phyloP scores from a whole-genome alignment of 768 basidiomycete genomes.

The Suillus fuscotomentosus region DNA sequence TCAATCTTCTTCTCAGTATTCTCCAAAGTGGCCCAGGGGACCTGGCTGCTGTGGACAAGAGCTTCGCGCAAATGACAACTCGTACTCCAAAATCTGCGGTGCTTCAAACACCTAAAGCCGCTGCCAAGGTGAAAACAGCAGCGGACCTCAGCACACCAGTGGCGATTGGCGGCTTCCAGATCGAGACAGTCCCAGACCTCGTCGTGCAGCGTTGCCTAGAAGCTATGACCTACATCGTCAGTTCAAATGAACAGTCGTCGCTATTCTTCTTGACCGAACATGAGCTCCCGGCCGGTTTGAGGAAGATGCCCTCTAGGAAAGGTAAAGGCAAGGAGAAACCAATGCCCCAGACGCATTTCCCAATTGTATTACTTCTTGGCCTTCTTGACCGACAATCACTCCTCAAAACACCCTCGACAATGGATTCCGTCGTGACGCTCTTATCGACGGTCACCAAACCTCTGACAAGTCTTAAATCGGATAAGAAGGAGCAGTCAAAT shows the following conservation, averaged over 20 bases:
- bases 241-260: slow-evolving; percentile 78
- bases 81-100: slow-evolving; percentile 53
- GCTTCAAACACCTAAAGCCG: slow-evolving; percentile 41
- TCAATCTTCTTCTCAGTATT: slow-evolving; percentile 92
- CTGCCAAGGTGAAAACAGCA: slow-evolving; percentile 68
- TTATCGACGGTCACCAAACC: slow-evolving; percentile 89
- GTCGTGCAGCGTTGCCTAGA: slow-evolving; percentile 95
- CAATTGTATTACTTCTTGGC: slow-evolving; percentile 84
- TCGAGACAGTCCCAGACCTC: slow-evolving; percentile 87
- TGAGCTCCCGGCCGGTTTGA: slow-evolving; percentile 79
- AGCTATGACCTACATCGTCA: slow-evolving; percentile 84
- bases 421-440: slow-evolving; percentile 89
- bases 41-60: slow-evolving; percentile 87
- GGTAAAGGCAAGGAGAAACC: slow-evolving; percentile 96
- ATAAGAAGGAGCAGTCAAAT: slow-evolving; percentile 34
- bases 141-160: slow-evolving; percentile 52
- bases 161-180: slow-evolving; percentile 51
- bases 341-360: slow-evolving; percentile 78
- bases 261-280: slow-evolving; percentile 96
- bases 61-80: slow-evolving; percentile 89
- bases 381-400: slow-evolving; percentile 86
- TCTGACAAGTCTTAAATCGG: slow-evolving; percentile 61
- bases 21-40: slow-evolving; percentile 95
- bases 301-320: slow-evolving; percentile 69
- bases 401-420: slow-evolving; percentile 83